These are phyloP conservation scores for Sporothrix pallida DNA, from an alignment of 2,329 filamentous ascomycete genomes.

Conservation along the genomic window DNA sequence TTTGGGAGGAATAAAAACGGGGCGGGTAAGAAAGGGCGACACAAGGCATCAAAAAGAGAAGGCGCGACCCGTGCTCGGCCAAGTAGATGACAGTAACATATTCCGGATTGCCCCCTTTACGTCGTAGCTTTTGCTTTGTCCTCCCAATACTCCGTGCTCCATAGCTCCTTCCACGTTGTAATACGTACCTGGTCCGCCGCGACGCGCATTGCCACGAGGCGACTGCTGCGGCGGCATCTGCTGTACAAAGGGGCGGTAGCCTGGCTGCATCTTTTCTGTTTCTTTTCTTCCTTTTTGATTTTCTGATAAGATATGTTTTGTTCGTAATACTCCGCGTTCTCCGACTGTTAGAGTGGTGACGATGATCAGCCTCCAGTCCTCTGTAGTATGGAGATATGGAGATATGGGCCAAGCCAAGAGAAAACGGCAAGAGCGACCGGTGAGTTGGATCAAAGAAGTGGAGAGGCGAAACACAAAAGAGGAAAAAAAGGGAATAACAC, in stretches of 20 bases:
- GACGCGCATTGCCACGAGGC: constrained; percentile 54
- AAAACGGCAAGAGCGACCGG: neutral
- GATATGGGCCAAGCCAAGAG: neutral
- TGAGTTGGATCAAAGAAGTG: constrained; percentile 6
- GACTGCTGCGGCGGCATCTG: constrained; percentile 57
- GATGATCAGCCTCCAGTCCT: neutral
- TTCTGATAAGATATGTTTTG: neutral
- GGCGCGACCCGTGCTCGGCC: neutral
- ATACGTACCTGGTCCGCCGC: constrained; percentile 55
- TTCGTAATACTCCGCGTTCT: neutral
- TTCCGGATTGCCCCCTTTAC: neutral
- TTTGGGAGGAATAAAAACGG: neutral
- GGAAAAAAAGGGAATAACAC: neutral
- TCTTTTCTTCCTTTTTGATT: neutral
- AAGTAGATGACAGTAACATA: too few relatives aligned
- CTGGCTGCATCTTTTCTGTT: constrained; percentile 56
- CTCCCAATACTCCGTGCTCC: neutral
- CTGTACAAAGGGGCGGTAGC: constrained; percentile 59
- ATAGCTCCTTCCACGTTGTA: neutral
- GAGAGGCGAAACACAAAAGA: constrained; percentile 26
- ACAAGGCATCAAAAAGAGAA: neutral
- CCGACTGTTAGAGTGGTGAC: constrained; percentile 1
- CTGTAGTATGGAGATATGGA: too few relatives aligned
- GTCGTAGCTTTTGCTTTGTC: constrained; percentile 3
- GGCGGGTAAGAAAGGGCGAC: constrained; percentile 18